These are phyloP conservation scores for Aspergillus ruber DNA, from an alignment of 2,329 filamentous ascomycete genomes.

Conservation along the genomic window DNA sequence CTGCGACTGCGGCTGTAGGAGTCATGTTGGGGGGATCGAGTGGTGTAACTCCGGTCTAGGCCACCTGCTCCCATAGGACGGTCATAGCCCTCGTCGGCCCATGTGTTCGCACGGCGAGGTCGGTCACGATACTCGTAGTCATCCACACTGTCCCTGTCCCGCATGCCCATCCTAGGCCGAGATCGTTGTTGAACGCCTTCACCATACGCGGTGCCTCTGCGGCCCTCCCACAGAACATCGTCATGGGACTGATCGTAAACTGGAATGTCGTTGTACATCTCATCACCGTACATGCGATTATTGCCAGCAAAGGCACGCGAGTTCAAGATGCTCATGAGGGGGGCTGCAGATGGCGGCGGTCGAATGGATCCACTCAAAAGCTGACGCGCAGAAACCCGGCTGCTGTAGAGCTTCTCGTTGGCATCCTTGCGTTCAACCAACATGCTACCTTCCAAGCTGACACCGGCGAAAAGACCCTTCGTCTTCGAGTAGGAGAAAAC, in stretches of 20 bases:
- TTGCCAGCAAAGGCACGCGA: constrained; percentile 75
- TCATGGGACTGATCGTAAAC: constrained; percentile 81
- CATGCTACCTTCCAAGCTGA: constrained; percentile 86
- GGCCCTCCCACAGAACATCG: constrained; percentile 75
- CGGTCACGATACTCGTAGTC: constrained; percentile 53
- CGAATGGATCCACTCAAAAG: constrained; percentile 72
- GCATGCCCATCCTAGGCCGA: constrained; percentile 45
- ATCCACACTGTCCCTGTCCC: constrained; percentile 38
- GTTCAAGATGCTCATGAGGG: constrained; percentile 78
- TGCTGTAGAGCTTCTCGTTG: constrained; percentile 91
- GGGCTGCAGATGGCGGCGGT: constrained; percentile 73
- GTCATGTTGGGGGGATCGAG: constrained; percentile 22
- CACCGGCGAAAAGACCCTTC: constrained; percentile 92
- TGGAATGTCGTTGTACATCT: constrained; percentile 90
- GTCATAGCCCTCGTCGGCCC: constrained; percentile 46
- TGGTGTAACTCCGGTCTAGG: constrained; percentile 29
- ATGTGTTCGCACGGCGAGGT: constrained; percentile 42
- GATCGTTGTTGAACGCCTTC: constrained; percentile 55
- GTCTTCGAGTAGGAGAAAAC: constrained; percentile 98
- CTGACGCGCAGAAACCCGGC: constrained; percentile 71
- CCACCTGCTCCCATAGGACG: constrained; percentile 24
- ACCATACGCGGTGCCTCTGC: constrained; percentile 62
- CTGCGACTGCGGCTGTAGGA: constrained; percentile 28
- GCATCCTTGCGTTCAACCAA: constrained; percentile 93
- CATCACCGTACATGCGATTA: constrained; percentile 47